Evolutionary conservation across 2,329 filamentous ascomycete species (phyloP).

Genomic region (Aureobasidium leucospermi): DNA sequence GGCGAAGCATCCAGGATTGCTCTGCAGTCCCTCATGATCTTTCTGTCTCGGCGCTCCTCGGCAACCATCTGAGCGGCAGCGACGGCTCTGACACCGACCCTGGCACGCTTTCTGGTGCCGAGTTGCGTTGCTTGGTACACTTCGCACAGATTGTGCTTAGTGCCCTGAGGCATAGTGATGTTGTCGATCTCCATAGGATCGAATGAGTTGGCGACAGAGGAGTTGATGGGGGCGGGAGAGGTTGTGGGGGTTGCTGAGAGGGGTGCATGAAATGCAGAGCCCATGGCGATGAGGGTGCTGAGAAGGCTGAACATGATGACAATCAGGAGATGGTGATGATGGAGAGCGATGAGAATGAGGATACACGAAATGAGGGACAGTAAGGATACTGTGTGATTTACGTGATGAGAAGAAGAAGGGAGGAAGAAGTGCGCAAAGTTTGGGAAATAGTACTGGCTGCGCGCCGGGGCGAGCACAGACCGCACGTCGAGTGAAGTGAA

Average conservation of each 20-base stretch:
- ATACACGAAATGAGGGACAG: background rate
- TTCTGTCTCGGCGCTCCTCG: too few species aligned
- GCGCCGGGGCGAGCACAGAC: background rate
- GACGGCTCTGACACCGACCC: background rate
- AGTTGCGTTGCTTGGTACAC: background rate
- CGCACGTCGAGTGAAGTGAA: background rate
- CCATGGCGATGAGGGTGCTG: too few species aligned
- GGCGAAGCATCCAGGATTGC: too few species aligned
- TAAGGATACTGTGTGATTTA: background rate
- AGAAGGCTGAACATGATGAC: background rate
- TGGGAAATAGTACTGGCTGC: background rate
- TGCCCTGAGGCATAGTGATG: background rate
- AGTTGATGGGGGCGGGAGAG: background rate
- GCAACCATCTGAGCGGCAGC: too few species aligned
- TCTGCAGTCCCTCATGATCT: too few species aligned
- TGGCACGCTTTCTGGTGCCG: background rate
- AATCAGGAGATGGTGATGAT: background rate
- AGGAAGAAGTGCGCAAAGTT: background rate
- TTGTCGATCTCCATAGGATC: background rate
- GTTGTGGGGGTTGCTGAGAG: background rate
- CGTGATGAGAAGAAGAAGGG: background rate
- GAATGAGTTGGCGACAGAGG: background rate
- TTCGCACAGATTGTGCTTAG: background rate
- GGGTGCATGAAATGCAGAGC: background rate
- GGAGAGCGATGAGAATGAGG: background rate